Conservation (phyloP, 2,329 filamentous ascomycete genomes). For the Graphilbum fragrans region DNA sequence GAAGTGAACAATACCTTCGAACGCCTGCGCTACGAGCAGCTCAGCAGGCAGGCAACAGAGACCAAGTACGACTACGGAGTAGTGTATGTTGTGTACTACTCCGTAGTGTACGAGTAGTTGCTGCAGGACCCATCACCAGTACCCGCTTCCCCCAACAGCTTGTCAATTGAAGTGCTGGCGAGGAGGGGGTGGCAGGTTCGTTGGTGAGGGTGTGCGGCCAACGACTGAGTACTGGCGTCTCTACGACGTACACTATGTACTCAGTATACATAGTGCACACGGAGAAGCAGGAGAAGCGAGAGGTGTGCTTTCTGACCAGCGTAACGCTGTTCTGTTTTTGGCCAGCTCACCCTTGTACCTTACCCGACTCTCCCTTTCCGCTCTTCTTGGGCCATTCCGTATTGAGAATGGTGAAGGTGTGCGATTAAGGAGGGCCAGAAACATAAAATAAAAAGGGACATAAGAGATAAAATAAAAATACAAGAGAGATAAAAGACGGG, state of each 20-base stretch:
- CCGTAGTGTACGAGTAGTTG: not conserved
- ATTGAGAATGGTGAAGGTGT: slow-evolving; percentile 4
- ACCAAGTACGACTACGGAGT: too few species aligned
- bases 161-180: not conserved
- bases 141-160: slow-evolving; percentile 1
- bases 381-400: slow-evolving; percentile 1
- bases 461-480: slow-evolving; percentile 1
- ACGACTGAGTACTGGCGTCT: too few species aligned
- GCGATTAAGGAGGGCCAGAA: not conserved
- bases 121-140: slow-evolving; percentile 8
- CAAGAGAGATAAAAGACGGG: too few species aligned
- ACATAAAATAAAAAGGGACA: not conserved
- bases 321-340: slow-evolving; percentile 8
- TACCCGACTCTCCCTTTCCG: slow-evolving; percentile 10
- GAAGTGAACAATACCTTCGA: not conserved
- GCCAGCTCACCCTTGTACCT: slow-evolving; percentile 6
- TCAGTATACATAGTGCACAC: not conserved
- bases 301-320: not conserved
- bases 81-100: too few species aligned
- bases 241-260: too few species aligned
- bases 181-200: not conserved
- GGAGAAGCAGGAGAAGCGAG: not conserved
- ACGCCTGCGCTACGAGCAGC: too few species aligned
- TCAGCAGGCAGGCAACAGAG: too few species aligned
- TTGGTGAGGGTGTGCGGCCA: not conserved